Percentiles rank a stretch among this genome's conserved stretches.
phyloP scores from a whole-genome alignment of 345 rosid species.

The Hirschfeldia incana region DNA sequence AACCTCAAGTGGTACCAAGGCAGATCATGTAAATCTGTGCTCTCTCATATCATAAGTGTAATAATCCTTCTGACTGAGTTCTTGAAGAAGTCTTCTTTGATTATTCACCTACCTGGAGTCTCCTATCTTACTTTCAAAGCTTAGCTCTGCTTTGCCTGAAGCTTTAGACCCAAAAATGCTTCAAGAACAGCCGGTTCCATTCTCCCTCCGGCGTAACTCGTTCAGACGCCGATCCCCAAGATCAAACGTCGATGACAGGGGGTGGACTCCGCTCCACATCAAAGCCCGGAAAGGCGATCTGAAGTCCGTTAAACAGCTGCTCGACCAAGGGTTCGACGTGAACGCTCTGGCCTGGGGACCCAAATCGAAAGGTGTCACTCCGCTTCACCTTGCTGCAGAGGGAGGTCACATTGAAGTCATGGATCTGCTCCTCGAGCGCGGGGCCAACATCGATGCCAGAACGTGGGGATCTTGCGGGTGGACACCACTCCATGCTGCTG shows the following conservation, averaged over 20 bases:
- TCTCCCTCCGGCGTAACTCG: constrained; percentile 56
- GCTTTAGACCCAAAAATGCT: constrained; percentile 41
- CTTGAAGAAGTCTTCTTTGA: background rate
- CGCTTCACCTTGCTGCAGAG: constrained; percentile 98
- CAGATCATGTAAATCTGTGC: constrained; percentile 24
- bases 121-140: constrained; percentile 10
- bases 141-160: constrained; percentile 7
- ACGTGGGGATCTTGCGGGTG: constrained; percentile 95
- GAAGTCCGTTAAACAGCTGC: constrained; percentile 68
- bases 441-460: constrained; percentile 93
- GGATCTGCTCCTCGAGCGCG: constrained; percentile 91
- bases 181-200: constrained; percentile 46
- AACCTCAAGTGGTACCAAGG: no score
- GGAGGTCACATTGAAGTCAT: constrained; percentile 90
- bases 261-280: constrained; percentile 88
- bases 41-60: background rate
- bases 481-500: constrained; percentile 95
- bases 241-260: constrained; percentile 71
- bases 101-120: background rate
- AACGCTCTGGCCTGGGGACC: constrained; percentile 88
- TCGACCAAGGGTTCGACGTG: constrained; percentile 80
- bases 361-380: constrained; percentile 79
- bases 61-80: constrained; percentile 1
- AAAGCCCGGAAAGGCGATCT: constrained; percentile 88
- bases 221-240: constrained; percentile 59